phyloP scores from a whole-genome alignment of 805 yeast genomes.

The Phaffomyces antillensis region DNA sequence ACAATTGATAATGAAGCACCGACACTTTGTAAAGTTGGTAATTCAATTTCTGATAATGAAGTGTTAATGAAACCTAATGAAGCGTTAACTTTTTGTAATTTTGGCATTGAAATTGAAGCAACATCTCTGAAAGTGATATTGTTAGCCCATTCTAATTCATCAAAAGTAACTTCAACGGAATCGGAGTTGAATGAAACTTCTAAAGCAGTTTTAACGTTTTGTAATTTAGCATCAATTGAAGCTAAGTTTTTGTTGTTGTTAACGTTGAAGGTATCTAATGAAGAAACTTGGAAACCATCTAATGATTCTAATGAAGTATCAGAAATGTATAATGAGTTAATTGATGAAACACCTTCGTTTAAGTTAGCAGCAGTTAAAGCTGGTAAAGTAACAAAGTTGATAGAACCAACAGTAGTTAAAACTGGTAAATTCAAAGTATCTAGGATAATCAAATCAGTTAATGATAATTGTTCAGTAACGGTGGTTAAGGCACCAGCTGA shows the following conservation, averaged over 20 bases:
- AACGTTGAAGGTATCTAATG: constrained; percentile 53
- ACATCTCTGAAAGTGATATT: constrained; percentile 82
- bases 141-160: constrained; percentile 76
- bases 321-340: constrained; percentile 61
- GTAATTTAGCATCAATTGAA: constrained; percentile 63
- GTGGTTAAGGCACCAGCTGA: constrained; percentile 73
- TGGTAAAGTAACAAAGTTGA: constrained; percentile 79
- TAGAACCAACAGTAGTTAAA: constrained; percentile 74
- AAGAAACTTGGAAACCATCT: constrained; percentile 53
- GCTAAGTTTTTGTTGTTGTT: constrained; percentile 86
- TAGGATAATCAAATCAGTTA: constrained; percentile 61
- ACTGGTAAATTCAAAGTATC: constrained; percentile 65
- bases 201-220: constrained; percentile 66
- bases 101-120: constrained; percentile 60
- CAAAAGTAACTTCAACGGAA: constrained; percentile 59
- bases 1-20: constrained; percentile 78
- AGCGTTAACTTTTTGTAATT: constrained; percentile 67
- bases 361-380: constrained; percentile 69
- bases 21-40: constrained; percentile 49
- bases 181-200: constrained; percentile 84
- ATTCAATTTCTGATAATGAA: constrained; percentile 48
- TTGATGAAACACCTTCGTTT: constrained; percentile 61
- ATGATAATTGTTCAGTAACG: constrained; percentile 62
- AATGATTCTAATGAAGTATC: constrained; percentile 67
- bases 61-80: constrained; percentile 77